Conservation (phyloP, 768 basidiomycete genomes). For the Suillus bovinus region DNA sequence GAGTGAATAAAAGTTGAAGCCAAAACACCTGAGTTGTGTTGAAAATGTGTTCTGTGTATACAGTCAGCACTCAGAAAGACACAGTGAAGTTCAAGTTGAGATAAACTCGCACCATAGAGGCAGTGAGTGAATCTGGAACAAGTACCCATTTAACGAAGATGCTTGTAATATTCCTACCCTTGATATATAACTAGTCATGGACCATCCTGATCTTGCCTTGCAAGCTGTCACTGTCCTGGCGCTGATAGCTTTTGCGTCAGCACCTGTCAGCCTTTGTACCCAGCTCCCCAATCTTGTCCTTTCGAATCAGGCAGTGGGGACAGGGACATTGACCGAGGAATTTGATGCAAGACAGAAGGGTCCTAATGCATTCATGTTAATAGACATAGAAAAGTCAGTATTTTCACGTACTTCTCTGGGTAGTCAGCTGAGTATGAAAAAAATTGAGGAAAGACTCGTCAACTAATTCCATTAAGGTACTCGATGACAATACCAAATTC, state of each 20-base stretch:
- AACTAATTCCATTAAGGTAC: constrained; percentile 20
- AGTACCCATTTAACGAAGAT: background rate
- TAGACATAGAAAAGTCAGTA: constrained; percentile 9
- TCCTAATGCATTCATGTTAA: constrained; percentile 12
- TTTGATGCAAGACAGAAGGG: constrained; percentile 21
- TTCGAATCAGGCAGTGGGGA: constrained; percentile 18
- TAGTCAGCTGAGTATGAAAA: constrained; percentile 33
- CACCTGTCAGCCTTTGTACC: constrained; percentile 15
- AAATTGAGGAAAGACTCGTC: constrained; percentile 17
- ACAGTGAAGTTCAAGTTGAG: no score
- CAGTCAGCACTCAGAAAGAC: background rate
- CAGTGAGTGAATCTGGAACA: background rate
- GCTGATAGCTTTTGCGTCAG: no score
- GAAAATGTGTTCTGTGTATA: background rate
- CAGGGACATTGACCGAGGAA: constrained; percentile 24
- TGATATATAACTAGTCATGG: constrained; percentile 8
- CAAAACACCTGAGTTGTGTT: no score
- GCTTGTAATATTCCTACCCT: constrained; percentile 2
- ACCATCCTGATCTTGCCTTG: constrained; percentile 6
- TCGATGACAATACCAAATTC: constrained; percentile 19
- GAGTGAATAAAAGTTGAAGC: no score
- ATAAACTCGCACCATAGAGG: background rate
- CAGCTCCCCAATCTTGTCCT: constrained; percentile 12
- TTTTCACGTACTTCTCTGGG: constrained; percentile 31
- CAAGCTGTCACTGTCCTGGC: background rate